phyloP scores from a whole-genome alignment of 495 filamentous ascomycete species.

The Daldinia childiae region DNA sequence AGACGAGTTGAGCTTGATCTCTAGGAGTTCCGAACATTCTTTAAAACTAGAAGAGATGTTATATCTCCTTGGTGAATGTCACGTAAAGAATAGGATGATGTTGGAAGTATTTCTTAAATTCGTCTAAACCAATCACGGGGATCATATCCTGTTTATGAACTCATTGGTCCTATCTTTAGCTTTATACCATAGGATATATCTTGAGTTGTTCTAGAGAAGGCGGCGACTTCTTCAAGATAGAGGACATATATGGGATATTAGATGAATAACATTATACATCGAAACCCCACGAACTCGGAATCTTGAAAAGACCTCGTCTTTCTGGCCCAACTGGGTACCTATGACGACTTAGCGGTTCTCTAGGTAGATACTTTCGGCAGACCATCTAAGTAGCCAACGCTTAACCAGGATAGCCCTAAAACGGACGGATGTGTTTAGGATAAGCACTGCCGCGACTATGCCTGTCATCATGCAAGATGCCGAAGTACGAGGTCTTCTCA shows the following conservation, averaged over 20 bases:
- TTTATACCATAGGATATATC: constrained; percentile 65
- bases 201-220: constrained; percentile 57
- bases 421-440: not conserved
- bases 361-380: not conserved
- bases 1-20: too few species aligned
- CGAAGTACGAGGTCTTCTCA: not conserved
- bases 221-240: too few species aligned
- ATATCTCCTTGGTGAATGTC: not conserved
- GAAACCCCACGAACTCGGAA: not conserved
- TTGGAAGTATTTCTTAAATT: constrained; percentile 65
- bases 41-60: not conserved
- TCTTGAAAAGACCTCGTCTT: not conserved
- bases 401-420: not conserved
- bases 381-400: not conserved
- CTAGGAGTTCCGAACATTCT: not conserved
- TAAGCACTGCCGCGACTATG: not conserved
- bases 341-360: not conserved
- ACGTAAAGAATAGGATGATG: constrained; percentile 61
- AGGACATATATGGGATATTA: not conserved
- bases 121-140: constrained; percentile 58
- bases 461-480: not conserved
- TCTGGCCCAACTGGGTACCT: too few species aligned
- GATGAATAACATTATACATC: not conserved
- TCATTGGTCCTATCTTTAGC: constrained; percentile 71
- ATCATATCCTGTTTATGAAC: constrained; percentile 69